phyloP scores from a whole-genome alignment of 345 rosid genomes.

The Eucalyptus melliodora region DNA sequence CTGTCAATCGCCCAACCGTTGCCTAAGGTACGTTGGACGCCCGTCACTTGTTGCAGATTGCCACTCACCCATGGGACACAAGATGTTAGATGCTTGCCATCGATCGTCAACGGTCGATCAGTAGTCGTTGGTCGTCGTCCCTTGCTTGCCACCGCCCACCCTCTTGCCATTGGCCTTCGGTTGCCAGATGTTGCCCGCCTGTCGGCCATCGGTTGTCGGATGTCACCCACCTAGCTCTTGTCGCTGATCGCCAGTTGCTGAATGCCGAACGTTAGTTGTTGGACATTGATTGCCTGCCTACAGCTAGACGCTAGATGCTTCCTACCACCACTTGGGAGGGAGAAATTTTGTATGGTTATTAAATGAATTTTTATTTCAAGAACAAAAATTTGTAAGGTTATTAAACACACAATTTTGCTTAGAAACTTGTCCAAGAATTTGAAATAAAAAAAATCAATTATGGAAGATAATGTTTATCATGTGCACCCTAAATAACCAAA shows the following conservation, averaged over 20 bases:
- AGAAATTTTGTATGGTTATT: no score
- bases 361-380: no score
- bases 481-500: not conserved
- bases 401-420: no score
- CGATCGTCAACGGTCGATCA: accelerated
- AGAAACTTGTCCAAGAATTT: no score
- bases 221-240: accelerated
- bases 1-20: accelerated
- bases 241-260: accelerated
- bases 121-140: accelerated
- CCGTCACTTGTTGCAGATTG: accelerated
- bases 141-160: accelerated
- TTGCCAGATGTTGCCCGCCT: accelerated
- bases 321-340: no score
- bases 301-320: accelerated
- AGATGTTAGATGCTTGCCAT: no score
- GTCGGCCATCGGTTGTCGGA: accelerated
- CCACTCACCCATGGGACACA: no score
- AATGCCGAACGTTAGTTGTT: accelerated
- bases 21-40: no score
- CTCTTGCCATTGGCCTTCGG: no score
- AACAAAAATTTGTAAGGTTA: no score
- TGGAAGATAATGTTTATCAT: no score
- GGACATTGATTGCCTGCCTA: accelerated
- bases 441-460: no score